Evolutionary conservation across 2,329 filamentous ascomycete species (phyloP).

Genomic region (Pyricularia sp.): DNA sequence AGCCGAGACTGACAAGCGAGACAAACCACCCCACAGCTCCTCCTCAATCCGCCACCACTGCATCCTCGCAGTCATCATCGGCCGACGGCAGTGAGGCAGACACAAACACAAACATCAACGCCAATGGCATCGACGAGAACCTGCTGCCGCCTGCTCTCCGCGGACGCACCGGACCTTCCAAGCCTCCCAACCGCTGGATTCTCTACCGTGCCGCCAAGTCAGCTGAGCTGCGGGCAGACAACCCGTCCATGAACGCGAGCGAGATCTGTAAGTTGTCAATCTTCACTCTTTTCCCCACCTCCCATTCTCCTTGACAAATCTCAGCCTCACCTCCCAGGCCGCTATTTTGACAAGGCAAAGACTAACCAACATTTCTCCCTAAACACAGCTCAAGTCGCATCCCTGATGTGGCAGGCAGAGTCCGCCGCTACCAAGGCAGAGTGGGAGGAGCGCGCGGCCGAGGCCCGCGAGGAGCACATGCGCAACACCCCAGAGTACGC

Average conservation of each 20-base stretch:
- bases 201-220: background rate
- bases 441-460: background rate
- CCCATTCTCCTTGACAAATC: background rate
- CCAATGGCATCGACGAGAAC: background rate
- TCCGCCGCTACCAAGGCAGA: background rate
- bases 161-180: background rate
- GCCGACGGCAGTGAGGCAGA: background rate
- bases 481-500: background rate
- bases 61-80: background rate
- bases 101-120: background rate
- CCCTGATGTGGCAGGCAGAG: conserved; percentile 2
- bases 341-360: background rate
- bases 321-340: background rate
- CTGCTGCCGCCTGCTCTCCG: background rate
- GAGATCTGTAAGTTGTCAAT: background rate
- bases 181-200: conserved; percentile 1
- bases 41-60: background rate
- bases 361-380: background rate
- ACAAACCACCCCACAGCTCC: background rate
- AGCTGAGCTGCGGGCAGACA: background rate
- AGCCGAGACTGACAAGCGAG: background rate
- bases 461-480: background rate
- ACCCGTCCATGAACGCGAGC: background rate
- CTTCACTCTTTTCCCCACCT: background rate
- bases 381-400: background rate